phyloP scores from a whole-genome alignment of 352 stramenopile genomes.

The Pythium oligandrum region DNA sequence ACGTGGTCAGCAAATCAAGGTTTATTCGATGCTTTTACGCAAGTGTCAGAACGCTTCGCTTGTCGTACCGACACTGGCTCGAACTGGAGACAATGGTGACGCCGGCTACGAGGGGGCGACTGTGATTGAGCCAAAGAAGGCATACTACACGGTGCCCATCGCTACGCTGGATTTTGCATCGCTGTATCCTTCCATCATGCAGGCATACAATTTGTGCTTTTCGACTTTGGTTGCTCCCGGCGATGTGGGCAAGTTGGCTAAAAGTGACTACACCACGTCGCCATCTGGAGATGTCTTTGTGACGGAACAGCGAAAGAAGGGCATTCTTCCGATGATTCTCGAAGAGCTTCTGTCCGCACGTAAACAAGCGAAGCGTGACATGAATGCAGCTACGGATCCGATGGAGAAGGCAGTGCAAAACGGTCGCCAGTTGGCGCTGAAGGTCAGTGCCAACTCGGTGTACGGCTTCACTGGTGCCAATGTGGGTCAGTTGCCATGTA shows the following conservation, averaged over 20 bases:
- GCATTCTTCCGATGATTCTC: slow-evolving; percentile 98
- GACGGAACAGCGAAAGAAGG: slow-evolving; percentile 93
- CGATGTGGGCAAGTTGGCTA: slow-evolving; percentile 59
- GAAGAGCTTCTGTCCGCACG: slow-evolving; percentile 96
- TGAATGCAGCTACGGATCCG: slow-evolving; percentile 97
- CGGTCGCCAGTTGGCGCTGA: slow-evolving; percentile 94
- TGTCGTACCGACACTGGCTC: slow-evolving; percentile 95
- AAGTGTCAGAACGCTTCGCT: slow-evolving; percentile 94
- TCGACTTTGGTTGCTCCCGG: slow-evolving; percentile 93
- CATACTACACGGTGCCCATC: slow-evolving; percentile 98
- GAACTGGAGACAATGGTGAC: slow-evolving; percentile 74
- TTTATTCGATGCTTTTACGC: slow-evolving; percentile 98
- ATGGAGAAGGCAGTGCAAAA: slow-evolving; percentile 99
- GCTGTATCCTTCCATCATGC: slow-evolving; percentile 99
- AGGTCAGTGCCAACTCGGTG: slow-evolving; percentile 98
- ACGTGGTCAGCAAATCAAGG: slow-evolving; percentile 98
- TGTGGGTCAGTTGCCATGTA: slow-evolving; percentile 97
- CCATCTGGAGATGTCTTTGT: slow-evolving; percentile 97
- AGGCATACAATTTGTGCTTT: slow-evolving; percentile 99
- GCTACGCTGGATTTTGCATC: slow-evolving; percentile 99
- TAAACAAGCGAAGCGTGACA: slow-evolving; percentile 99
- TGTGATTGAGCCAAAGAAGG: slow-evolving; percentile 99
- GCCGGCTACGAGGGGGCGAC: slow-evolving; percentile 97
- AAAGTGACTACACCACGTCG: slow-evolving; percentile 88
- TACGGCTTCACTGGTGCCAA: slow-evolving; percentile 99